Conservation (phyloP, 129 eudicot genomes). For the Chrysanthemum seticuspe region DNA sequence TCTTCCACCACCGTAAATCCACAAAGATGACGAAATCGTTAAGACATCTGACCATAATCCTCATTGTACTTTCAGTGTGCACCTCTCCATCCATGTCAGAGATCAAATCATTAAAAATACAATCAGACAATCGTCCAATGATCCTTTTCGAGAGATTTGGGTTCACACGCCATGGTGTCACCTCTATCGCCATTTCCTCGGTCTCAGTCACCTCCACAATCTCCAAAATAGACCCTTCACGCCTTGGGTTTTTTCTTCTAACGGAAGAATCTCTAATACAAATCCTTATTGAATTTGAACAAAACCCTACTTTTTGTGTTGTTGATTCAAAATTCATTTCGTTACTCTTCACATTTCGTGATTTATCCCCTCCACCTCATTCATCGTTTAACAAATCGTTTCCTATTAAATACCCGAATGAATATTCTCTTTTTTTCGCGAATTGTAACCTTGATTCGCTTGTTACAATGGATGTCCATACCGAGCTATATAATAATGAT, state of each 20-base stretch:
- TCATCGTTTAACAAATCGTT: slow-evolving; percentile 32
- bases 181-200: slow-evolving; percentile 40
- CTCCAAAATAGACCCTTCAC: slow-evolving; percentile 33
- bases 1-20: slow-evolving; percentile 5
- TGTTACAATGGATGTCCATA: slow-evolving; percentile 34
- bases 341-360: slow-evolving; percentile 41
- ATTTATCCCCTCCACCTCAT: slow-evolving; percentile 36
- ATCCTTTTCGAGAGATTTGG: slow-evolving; percentile 58
- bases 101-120: slow-evolving; percentile 35
- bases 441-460: slow-evolving; percentile 29
- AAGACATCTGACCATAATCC: neutral
- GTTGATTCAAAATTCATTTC: slow-evolving; percentile 33
- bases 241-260: slow-evolving; percentile 45
- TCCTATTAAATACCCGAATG: slow-evolving; percentile 26
- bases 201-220: slow-evolving; percentile 37
- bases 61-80: slow-evolving; percentile 20
- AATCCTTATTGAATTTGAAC: slow-evolving; percentile 28
- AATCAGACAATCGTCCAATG: slow-evolving; percentile 44
- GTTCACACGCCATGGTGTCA: slow-evolving; percentile 41
- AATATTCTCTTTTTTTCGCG: slow-evolving; percentile 33
- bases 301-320: slow-evolving; percentile 40
- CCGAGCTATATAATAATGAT: slow-evolving; percentile 30
- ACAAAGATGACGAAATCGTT: neutral
- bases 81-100: slow-evolving; percentile 37
- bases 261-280: slow-evolving; percentile 29